These are phyloP conservation scores for Neofusicoccum parvum DNA, from an alignment of 2,329 filamentous ascomycete genomes.

Conservation along the genomic window DNA sequence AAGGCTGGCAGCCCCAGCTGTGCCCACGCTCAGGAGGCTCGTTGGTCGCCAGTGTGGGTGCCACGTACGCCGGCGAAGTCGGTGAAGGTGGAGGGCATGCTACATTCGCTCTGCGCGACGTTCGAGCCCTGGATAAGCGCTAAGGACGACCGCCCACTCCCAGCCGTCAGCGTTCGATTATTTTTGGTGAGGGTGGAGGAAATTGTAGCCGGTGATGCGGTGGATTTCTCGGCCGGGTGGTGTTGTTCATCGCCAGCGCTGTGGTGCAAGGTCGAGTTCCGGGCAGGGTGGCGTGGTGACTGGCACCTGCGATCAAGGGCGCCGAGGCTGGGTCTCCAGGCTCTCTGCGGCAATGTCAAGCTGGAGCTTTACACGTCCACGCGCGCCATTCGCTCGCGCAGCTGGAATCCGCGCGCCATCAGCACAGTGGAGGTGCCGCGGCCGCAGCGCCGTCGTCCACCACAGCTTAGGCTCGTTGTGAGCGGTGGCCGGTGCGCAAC, in stretches of 20 bases:
- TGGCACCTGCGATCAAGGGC: too few species aligned
- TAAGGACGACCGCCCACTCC: slow-evolving; percentile 34
- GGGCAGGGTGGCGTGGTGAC: too few species aligned
- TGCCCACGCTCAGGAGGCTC: slow-evolving; percentile 28
- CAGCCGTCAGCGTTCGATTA: slow-evolving; percentile 26
- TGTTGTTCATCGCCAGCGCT: too few species aligned
- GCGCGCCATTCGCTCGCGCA: slow-evolving; percentile 24
- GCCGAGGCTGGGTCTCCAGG: too few species aligned
- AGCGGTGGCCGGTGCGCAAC: too few species aligned
- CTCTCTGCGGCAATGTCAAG: slow-evolving; percentile 27
- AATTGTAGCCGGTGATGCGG: slow-evolving; percentile 39
- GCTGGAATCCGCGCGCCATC: too few species aligned
- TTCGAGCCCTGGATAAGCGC: slow-evolving; percentile 33
- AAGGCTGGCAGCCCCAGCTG: too few species aligned
- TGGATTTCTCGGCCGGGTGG: slow-evolving; percentile 20
- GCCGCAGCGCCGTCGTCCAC: too few species aligned
- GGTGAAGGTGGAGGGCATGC: slow-evolving; percentile 33
- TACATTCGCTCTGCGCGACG: slow-evolving; percentile 35
- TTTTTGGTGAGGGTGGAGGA: slow-evolving; percentile 29
- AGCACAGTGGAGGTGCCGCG: too few species aligned
- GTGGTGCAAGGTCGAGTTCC: too few species aligned
- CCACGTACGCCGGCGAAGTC: slow-evolving; percentile 35
- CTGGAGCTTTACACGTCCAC: slow-evolving; percentile 38
- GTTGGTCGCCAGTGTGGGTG: slow-evolving; percentile 33
- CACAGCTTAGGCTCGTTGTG: too few species aligned